Conservation (phyloP, 441 rosid species). For the Adansonia gregorii region DNA sequence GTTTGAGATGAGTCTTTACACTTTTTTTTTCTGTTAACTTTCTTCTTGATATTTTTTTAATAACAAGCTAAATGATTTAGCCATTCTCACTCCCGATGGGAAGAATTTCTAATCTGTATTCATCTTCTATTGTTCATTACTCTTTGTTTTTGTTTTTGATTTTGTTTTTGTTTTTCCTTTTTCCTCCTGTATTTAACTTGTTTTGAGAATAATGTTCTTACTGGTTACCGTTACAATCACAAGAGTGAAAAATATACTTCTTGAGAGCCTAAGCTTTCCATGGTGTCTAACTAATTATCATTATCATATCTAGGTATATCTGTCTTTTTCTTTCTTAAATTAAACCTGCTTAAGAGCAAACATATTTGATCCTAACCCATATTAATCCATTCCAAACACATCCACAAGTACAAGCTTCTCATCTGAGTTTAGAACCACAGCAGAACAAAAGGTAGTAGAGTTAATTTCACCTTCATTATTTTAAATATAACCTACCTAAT, state of each 20-base stretch:
- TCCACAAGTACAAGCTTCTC: not conserved
- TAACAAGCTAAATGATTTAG: slow-evolving; percentile 16
- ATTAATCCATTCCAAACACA: slow-evolving; percentile 11
- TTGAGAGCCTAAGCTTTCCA: not conserved
- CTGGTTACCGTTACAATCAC: not conserved
- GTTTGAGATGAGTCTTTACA: slow-evolving; percentile 22
- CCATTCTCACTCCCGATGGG: slow-evolving; percentile 7
- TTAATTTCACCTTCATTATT: slow-evolving; percentile 15
- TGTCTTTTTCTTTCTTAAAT: slow-evolving; percentile 30
- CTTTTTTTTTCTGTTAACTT: not conserved
- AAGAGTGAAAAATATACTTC: slow-evolving; percentile 33
- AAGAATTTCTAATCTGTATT: not conserved
- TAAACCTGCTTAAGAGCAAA: slow-evolving; percentile 10
- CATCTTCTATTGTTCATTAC: not conserved
- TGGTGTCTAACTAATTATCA: slow-evolving; percentile 25
- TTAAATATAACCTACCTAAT: not conserved
- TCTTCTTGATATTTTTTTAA: not conserved
- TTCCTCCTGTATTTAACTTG: too few relatives aligned
- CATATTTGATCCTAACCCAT: slow-evolving; percentile 17
- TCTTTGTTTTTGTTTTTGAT: too few relatives aligned
- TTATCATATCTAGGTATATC: slow-evolving; percentile 25
- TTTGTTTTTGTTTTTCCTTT: too few relatives aligned
- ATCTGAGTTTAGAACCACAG: slow-evolving; percentile 1
- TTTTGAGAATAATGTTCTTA: slow-evolving; percentile 31
- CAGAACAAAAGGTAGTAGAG: not conserved